phyloP scores from a whole-genome alignment of 2,329 filamentous ascomycete species.

The Fusarium nematophilum region DNA sequence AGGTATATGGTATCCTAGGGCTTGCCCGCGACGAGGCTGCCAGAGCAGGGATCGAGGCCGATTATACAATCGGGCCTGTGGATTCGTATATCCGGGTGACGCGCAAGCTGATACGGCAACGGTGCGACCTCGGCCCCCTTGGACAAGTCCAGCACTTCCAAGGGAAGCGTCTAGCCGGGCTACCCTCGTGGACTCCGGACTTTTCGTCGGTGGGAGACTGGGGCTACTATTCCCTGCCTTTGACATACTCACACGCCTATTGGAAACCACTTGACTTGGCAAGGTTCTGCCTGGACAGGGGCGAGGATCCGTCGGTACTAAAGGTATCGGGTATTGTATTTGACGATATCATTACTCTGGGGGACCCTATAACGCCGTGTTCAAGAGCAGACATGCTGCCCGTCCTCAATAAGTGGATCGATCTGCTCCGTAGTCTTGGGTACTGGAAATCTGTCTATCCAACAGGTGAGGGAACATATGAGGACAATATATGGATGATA shows the following conservation, averaged over 20 bases:
- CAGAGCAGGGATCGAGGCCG: background rate
- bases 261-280: background rate
- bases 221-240: background rate
- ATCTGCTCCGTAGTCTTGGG: background rate
- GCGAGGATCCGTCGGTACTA: background rate
- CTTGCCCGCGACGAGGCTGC: background rate
- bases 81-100: background rate
- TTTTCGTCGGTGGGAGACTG: background rate
- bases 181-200: background rate
- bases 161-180: background rate
- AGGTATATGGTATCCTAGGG: background rate
- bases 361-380: background rate
- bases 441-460: background rate
- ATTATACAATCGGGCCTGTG: background rate
- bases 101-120: background rate
- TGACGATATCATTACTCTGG: background rate
- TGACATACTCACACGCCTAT: background rate
- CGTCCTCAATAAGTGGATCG: background rate
- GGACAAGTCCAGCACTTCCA: background rate
- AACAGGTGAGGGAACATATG: background rate
- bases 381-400: background rate
- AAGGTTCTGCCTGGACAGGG: background rate
- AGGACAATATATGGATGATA: slow-evolving; percentile 1
- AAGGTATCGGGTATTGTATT: background rate
- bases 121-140: background rate